Base-by-base conservation (phyloP, 1,284 basidiomycete genomes). In the Volvariella surrecta region DNA sequence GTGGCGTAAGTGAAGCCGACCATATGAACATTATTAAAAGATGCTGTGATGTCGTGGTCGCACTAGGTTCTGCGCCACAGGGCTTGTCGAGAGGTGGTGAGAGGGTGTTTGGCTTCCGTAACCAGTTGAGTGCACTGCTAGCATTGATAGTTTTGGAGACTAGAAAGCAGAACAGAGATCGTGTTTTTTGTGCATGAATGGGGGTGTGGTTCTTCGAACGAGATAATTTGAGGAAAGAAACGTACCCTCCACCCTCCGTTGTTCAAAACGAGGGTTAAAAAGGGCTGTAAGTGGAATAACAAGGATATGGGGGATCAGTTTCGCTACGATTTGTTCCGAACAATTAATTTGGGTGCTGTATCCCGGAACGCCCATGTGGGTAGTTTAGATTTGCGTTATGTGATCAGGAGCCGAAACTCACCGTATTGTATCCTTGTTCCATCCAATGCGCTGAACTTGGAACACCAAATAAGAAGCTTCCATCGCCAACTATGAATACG, bases 361-460 rank as follows among this genome's bases (percentile, higher is more conserved):
- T n/a, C n/a, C n/a, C n/a, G n/a, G n/a, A n/a, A n/a, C 37, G 2
- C 13, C 15, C 45, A n/a, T 32, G 28, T 28, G 31, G 4, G 21
- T 13, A 17, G 13, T 37, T 35, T n/a, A n/a, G n/a, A n/a, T n/a
- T n/a, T n/a, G n/a, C n/a, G n/a, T n/a, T n/a, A n/a, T n/a, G n/a
- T n/a, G n/a, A n/a, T n/a, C n/a, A 40, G n/a, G 45, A 17, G 40
- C 42, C 2, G 7, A 54, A 62, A 59, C 74, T 50, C 45, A 82
- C 80, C 24, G 82, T 78, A 19, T 77, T 62, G 56, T 85, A 84
- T 43, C 69, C 66, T 49, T 73, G 69, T 0, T 82, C 79, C 58
- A 86, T 81, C 82, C 82, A 84, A 56, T 72, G 85, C 1, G 71
- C 73, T 2, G 78, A 73, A 24, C 73, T 68, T 0, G 83, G 82